phyloP scores from a whole-genome alignment of 2,329 filamentous ascomycete species.

The Rhynchosporium graminicola region DNA sequence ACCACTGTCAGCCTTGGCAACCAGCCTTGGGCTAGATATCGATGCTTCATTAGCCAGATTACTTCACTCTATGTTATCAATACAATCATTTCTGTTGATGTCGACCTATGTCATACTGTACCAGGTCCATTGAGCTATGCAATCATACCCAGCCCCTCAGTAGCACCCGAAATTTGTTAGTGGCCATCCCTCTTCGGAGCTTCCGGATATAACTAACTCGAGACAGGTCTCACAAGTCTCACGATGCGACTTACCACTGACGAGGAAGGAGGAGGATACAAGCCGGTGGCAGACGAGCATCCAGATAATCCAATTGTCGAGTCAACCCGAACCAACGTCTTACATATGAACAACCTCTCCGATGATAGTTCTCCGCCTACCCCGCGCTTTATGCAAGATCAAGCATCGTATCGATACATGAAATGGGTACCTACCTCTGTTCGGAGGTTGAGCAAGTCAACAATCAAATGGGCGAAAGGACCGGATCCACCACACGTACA shows the following conservation, averaged over 20 bases:
- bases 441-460: conserved; percentile 47
- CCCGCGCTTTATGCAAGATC: conserved; percentile 62
- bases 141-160: not conserved
- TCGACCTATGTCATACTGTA: not conserved
- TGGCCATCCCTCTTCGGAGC: not conserved
- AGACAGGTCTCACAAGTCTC: conserved; percentile 9
- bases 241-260: conserved; percentile 26
- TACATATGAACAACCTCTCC: conserved; percentile 48
- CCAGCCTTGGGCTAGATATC: conserved; percentile 13
- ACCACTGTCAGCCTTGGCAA: conserved; percentile 13
- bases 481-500: conserved; percentile 54
- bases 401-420: conserved; percentile 48
- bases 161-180: not conserved
- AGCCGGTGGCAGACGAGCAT: conserved; percentile 30
- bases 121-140: not conserved
- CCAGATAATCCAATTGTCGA: conserved; percentile 39
- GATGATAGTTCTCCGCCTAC: conserved; percentile 49
- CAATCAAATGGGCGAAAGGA: conserved; percentile 55
- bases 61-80: not conserved
- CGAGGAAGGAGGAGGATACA: conserved; percentile 30
- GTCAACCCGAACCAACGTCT: conserved; percentile 29
- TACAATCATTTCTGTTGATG: not conserved
- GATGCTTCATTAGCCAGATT: not conserved
- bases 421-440: conserved; percentile 61
- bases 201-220: conserved; percentile 4